Percentiles rank a stretch among this genome's conserved stretches.
phyloP scores from a whole-genome alignment of 2,329 filamentous ascomycete genomes.

The Mollisiaceae sp. region DNA sequence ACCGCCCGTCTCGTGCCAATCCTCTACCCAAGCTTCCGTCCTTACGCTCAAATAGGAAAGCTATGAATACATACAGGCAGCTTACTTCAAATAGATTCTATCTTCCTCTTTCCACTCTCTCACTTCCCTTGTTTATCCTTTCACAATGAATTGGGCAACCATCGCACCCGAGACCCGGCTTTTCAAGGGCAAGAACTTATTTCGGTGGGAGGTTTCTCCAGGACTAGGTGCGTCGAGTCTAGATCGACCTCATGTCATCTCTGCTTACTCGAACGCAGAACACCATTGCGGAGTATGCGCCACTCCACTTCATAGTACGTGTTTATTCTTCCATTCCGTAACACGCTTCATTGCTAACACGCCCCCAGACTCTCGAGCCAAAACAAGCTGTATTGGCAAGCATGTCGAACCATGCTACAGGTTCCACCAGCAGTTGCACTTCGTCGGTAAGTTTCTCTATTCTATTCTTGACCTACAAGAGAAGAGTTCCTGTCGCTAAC shows the following conservation, averaged over 20 bases:
- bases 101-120: slow-evolving; percentile 13
- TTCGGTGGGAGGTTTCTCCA: slow-evolving; percentile 41
- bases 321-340: neutral
- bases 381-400: slow-evolving; percentile 40
- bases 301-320: slow-evolving; percentile 39
- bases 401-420: slow-evolving; percentile 44
- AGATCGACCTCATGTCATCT: neutral
- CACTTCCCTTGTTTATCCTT: neutral
- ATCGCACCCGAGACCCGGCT: slow-evolving; percentile 36
- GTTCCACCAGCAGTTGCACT: slow-evolving; percentile 43
- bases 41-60: neutral
- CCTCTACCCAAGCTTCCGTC: too few species aligned
- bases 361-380: slow-evolving; percentile 38
- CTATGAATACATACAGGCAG: neutral
- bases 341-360: slow-evolving; percentile 4
- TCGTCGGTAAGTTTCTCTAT: slow-evolving; percentile 37
- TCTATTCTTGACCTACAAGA: neutral
- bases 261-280: slow-evolving; percentile 34
- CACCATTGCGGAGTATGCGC: slow-evolving; percentile 43
- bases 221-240: slow-evolving; percentile 36
- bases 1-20: neutral
- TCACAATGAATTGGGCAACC: slow-evolving; percentile 39
- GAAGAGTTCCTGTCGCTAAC: slow-evolving; percentile 10
- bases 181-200: slow-evolving; percentile 40
- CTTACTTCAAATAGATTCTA: slow-evolving; percentile 8